A percentile compares a stretch with the other conserved stretches of the same genome.
These are phyloP conservation scores for Umbelopsis sp. DNA, from an alignment of 371 early-diverging fungal genomes.

Conservation along the genomic window DNA sequence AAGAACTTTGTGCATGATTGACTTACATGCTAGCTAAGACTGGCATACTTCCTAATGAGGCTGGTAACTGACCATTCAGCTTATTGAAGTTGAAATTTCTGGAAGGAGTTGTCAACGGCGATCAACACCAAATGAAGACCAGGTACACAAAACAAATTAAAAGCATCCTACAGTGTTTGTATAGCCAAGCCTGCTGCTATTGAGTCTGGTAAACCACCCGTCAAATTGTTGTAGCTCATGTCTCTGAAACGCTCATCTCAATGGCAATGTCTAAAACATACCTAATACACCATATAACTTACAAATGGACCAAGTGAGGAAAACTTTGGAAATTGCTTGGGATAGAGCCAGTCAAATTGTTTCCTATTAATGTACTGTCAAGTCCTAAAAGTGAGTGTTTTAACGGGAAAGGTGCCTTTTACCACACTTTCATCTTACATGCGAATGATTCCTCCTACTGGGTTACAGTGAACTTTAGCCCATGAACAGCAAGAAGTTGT, in stretches of 20 bases:
- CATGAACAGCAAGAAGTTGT: conserved; percentile 52
- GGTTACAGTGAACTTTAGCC: conserved; percentile 42
- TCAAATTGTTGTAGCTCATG: conserved; percentile 34
- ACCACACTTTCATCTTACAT: conserved; percentile 33
- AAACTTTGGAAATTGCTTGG: conserved; percentile 27
- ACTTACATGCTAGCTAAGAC: conserved; percentile 38
- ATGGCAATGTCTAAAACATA: too few relatives aligned
- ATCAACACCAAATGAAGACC: background rate
- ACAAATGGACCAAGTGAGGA: conserved; percentile 4
- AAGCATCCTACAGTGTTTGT: conserved; percentile 26
- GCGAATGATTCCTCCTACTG: conserved; percentile 37
- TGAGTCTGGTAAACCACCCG: conserved; percentile 33
- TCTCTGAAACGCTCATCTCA: conserved; percentile 14
- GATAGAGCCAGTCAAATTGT: conserved; percentile 49
- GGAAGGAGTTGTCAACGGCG: background rate
- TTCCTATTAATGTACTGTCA: conserved; percentile 51
- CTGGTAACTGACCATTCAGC: conserved; percentile 35
- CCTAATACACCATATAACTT: background rate
- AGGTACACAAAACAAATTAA: background rate
- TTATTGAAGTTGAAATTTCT: conserved; percentile 48
- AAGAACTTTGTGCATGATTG: too few relatives aligned
- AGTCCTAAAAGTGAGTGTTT: conserved; percentile 2
- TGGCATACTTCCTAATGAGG: conserved; percentile 29
- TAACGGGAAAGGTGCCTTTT: background rate
- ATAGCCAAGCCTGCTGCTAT: conserved; percentile 32